Conservation (phyloP, 345 rosid genomes). For the Trapa incisa region DNA sequence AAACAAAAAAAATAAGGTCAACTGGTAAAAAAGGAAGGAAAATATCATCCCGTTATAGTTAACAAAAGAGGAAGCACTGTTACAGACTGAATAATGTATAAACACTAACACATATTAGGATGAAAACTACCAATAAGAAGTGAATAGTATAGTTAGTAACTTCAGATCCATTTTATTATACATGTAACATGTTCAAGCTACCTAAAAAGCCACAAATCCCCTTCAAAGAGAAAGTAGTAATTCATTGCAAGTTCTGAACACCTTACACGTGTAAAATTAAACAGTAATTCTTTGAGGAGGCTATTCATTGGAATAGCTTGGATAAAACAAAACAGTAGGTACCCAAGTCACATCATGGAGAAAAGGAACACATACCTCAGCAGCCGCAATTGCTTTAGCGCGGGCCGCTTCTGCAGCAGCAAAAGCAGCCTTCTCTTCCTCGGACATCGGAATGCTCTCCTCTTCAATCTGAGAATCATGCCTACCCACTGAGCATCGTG, state of each 20-base stretch:
- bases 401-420: slow-evolving; percentile 93
- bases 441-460: slow-evolving; percentile 46
- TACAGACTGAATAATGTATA: background rate
- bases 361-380: slow-evolving; percentile 55
- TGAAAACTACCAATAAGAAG: background rate
- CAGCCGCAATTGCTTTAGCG: slow-evolving; percentile 74
- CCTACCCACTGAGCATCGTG: slow-evolving; percentile 17
- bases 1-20: background rate
- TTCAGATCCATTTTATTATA: background rate
- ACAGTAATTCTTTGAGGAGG: background rate
- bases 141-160: background rate
- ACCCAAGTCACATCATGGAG: background rate
- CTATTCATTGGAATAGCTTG: background rate
- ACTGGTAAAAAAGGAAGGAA: background rate
- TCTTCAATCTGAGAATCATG: slow-evolving; percentile 32
- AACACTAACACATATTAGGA: background rate
- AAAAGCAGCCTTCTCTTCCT: slow-evolving; percentile 85
- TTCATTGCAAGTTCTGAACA: background rate
- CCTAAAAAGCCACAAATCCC: background rate
- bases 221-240: background rate
- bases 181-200: background rate
- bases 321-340: background rate
- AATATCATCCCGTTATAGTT: background rate
- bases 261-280: background rate
- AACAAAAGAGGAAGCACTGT: background rate